Conservation (phyloP, 257 asterid genomes). For the Misopates orontium region DNA sequence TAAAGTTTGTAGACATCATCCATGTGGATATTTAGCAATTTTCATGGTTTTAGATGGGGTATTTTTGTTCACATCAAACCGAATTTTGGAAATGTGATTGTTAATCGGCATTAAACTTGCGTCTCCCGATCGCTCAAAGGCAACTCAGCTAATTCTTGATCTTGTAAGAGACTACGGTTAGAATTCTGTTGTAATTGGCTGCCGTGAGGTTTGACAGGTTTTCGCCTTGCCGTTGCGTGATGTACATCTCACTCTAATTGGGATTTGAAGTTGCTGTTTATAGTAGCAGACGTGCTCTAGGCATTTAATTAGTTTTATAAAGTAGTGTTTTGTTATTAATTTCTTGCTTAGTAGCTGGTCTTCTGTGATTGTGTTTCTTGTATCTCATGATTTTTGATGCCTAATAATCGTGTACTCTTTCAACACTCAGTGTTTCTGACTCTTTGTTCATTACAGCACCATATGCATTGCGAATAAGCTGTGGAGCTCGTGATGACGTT, state of each 20-base stretch:
- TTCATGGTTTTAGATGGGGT: neutral
- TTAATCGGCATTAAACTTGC: neutral
- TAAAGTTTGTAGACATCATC: neutral
- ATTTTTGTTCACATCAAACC: neutral
- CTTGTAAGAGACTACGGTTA: too few relatives aligned
- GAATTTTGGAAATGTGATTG: neutral
- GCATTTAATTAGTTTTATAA: too few relatives aligned
- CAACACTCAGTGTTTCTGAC: conserved; percentile 3
- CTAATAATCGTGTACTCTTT: neutral
- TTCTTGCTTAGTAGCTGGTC: too few relatives aligned
- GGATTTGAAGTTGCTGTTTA: too few relatives aligned
- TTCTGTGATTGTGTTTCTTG: too few relatives aligned
- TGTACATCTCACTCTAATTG: too few relatives aligned
- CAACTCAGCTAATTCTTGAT: neutral
- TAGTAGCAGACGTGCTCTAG: too few relatives aligned
- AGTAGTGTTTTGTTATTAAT: too few relatives aligned
- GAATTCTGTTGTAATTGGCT: too few relatives aligned
- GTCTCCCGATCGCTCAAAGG: neutral
- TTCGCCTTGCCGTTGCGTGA: too few relatives aligned
- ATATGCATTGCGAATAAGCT: conserved; percentile 88
- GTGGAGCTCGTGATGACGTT: conserved; percentile 86
- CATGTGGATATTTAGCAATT: neutral
- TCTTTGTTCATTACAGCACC: conserved; percentile 57
- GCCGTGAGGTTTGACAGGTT: too few relatives aligned
- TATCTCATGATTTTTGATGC: too few relatives aligned